These are phyloP conservation scores for Blastobotrys malaysiensis DNA, from an alignment of 1,139 yeast species.

Conservation along the genomic window DNA sequence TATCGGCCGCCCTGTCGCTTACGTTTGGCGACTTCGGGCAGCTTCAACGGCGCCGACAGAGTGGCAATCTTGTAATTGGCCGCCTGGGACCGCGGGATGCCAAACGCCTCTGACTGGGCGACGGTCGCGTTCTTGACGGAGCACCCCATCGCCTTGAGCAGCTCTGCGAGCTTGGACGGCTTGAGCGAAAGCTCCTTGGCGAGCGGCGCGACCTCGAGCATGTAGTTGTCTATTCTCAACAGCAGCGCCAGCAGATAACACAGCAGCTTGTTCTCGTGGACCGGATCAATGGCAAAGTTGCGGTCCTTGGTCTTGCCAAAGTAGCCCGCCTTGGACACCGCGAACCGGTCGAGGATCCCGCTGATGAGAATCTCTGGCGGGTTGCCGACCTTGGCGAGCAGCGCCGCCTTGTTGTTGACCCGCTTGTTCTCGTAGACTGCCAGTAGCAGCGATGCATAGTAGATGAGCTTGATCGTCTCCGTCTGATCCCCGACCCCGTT, in stretches of 20 bases:
- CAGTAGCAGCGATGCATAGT: constrained; percentile 70
- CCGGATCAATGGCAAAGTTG: constrained; percentile 75
- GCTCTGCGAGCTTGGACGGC: constrained; percentile 62
- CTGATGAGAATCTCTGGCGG: constrained; percentile 74
- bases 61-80: constrained; percentile 71
- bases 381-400: constrained; percentile 56
- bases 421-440: constrained; percentile 77
- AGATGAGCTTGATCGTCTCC: constrained; percentile 61
- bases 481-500: constrained; percentile 37
- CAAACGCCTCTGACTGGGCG: constrained; percentile 77
- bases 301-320: constrained; percentile 63
- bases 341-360: constrained; percentile 64
- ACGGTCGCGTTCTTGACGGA: constrained; percentile 66
- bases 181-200: constrained; percentile 82
- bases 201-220: constrained; percentile 71
- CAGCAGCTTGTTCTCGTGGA: constrained; percentile 76
- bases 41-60: constrained; percentile 80
- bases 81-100: constrained; percentile 63
- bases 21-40: constrained; percentile 78
- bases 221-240: constrained; percentile 70
- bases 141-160: constrained; percentile 83
- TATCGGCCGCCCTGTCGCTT: constrained; percentile 37
- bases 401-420: constrained; percentile 51
- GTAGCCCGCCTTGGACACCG: constrained; percentile 58
- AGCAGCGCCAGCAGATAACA: constrained; percentile 71